Percentiles rank a stretch among this genome's conserved stretches.
Conservation (phyloP, 176 grass and related monocot species). For the Musa troglodytarum region DNA sequence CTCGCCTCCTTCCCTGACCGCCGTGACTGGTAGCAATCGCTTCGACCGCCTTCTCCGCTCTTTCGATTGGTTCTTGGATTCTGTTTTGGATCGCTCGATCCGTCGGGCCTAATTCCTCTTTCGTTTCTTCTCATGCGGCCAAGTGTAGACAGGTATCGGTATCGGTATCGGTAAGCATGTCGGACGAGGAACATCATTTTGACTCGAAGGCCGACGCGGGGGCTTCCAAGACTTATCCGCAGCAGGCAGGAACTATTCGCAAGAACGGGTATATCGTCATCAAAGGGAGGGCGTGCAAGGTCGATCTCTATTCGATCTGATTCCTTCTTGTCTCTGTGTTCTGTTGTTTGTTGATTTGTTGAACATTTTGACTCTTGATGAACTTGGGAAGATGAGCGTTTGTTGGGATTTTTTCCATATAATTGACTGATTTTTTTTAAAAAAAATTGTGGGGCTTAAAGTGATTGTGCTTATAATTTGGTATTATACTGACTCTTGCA, state of each 20-base stretch:
- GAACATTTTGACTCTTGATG: not conserved
- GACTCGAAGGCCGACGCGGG: conserved; percentile 12
- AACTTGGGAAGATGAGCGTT: not conserved
- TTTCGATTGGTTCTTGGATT: not conserved
- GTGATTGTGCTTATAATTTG: too few species aligned
- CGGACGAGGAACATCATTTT: conserved; percentile 14
- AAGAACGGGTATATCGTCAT: conserved; percentile 16
- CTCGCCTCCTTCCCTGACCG: not conserved
- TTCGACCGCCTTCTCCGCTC: not conserved
- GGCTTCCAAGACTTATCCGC: conserved; percentile 11
- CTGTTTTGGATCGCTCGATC: not conserved
- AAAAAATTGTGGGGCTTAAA: too few species aligned
- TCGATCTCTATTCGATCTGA: not conserved
- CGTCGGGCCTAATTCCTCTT: not conserved
- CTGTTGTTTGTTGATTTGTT: not conserved
- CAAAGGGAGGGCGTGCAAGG: conserved; percentile 12
- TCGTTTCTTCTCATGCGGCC: not conserved
- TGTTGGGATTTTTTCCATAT: too few species aligned
- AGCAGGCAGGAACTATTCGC: conserved; percentile 5
- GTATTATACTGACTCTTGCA: too few species aligned
- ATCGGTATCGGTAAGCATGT: not conserved
- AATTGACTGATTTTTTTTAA: too few species aligned
- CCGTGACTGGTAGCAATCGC: not conserved
- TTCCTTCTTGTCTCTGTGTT: not conserved
- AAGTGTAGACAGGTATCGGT: not conserved